These are phyloP conservation scores for Yarrowia hollandica DNA, from an alignment of 805 yeast genomes.

Conservation along the genomic window DNA sequence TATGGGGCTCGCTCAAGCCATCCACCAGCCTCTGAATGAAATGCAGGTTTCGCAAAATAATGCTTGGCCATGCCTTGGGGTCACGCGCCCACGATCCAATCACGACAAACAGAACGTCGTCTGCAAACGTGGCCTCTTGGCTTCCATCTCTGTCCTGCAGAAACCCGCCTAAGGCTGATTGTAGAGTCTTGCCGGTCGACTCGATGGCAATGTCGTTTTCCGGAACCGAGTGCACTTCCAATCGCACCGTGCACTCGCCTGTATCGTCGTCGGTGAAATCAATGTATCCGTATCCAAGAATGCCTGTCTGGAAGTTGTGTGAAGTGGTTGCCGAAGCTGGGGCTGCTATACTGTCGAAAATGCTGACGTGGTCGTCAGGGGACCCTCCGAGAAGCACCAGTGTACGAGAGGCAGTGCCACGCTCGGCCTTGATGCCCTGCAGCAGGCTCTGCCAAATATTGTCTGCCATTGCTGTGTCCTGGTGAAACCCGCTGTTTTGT, in stretches of 20 bases:
- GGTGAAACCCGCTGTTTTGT: constrained; percentile 13
- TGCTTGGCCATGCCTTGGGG: constrained; percentile 7
- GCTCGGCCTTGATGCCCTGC: constrained; percentile 24
- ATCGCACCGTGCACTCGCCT: constrained; percentile 13
- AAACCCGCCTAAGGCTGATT: constrained; percentile 6
- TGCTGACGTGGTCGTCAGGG: constrained; percentile 18
- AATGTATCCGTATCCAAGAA: constrained; percentile 26
- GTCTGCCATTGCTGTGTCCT: constrained; percentile 15
- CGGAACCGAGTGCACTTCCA: constrained; percentile 21
- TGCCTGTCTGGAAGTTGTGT: constrained; percentile 13
- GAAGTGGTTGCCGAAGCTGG: background rate
- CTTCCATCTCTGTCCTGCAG: constrained; percentile 2
- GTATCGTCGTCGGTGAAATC: constrained; percentile 22
- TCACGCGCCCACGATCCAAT: constrained; percentile 15
- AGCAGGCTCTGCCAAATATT: constrained; percentile 27
- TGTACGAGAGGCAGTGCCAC: constrained; percentile 3
- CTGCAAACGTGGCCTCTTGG: constrained; percentile 8
- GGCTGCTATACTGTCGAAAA: constrained; percentile 13
- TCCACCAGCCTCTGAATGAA: constrained; percentile 10
- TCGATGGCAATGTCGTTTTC: constrained; percentile 14
- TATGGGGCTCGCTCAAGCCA: background rate
- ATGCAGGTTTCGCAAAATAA: constrained; percentile 3
- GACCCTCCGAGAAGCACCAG: constrained; percentile 21
- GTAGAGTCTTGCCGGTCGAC: constrained; percentile 4
- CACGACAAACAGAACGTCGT: constrained; percentile 21